Base-by-base conservation (phyloP, 2,329 filamentous ascomycete genomes). In the Aspergillus sp. region DNA sequence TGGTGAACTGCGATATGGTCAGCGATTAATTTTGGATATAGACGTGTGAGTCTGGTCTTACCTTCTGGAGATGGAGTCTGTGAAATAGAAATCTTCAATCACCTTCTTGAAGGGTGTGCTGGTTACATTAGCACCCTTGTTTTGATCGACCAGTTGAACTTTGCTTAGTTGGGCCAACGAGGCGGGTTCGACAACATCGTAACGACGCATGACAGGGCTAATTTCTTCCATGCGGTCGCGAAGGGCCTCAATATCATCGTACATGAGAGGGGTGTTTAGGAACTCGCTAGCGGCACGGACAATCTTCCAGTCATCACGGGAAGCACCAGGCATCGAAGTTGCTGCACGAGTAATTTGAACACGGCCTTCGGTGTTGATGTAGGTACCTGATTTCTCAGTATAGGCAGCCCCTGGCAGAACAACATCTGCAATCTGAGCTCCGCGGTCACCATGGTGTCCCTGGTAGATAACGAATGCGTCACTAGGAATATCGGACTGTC, bases 301-400 rank as follows among this genome's bases (percentile, higher is more conserved):
- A 70, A 99, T 98, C 86, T 98, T 99, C 95, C 95, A 99, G 80
- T 99, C 95, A 63, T 95, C 93, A 71, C 95, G 87, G 56, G 93
- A 87, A 53, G 92, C 95, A 59, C 95, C 95, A 23, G 92, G 91
- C 64, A 96, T 83, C 46, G 90, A 90, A 39, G 92, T 96, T 31
- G 95, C 95, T 48, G 91, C 89, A 64, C 95, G 90, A 54, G 90
- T 95, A 82, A 96, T 89, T 80, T 99, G 95, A 21, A 95, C 91
- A 68, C 95, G 90, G 56, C 95, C 95, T 78, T 99, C 95, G 0
- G 95, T 98, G 85, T 98, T 99, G 79, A 99, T 86, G 72, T 96
- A 99, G 45, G 95, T 99, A 59, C 87, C 93, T 23, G 89, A 86
- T 83, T 98, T 99, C 81, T 99, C 95, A 23, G 93, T 98, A 80